Evolutionary conservation across 2,329 filamentous ascomycete genomes (phyloP), one percentile per base, ranked within the genome.

Genomic region (Aspergillus texensis): DNA sequence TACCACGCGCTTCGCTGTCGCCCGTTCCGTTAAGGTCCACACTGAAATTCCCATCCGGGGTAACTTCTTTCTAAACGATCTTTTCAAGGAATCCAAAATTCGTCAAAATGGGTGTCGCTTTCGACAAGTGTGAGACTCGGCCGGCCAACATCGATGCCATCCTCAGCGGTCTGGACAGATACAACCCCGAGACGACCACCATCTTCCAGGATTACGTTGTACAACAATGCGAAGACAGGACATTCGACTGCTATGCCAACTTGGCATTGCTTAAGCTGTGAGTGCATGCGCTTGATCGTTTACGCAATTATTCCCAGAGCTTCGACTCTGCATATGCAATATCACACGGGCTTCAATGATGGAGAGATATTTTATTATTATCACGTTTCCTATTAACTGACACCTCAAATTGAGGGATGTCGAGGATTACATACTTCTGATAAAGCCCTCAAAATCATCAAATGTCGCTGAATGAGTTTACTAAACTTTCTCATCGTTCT

Each of bases 331-430:
- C 32, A 55, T 41, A 39, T 28, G 32, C 11, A 14, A 16, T 39
- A 60, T 24, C 45, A 28, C 50, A 19, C 30, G 26, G 61, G 63
- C 65, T 68, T 67, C 60, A 72, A 85, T 92, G 91, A 96, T 94
- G 92, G 93, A 86, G 79, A 83, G 85, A 80, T 73, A 77, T 82
- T 77, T 68, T 66, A 63, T 72, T 70, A 71, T 71, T 88, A 81
- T 81, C 90, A 96, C 92, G 93, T 97, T 97, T 96, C 92, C 92
- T 97, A 96, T 97, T 97, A 96, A 88, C 92, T 92, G 93, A 96
- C 81, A 80, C 82, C 80, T 75, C 69, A 70, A 66, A 65, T 78
- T 74, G 82, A 77, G 79, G 81, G 82, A 80, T 75, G 80, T 92
- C 91, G 93, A 89, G 90, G 87, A 52, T 79, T 83, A 39, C 74